A percentile compares a stretch with the other conserved stretches of the same genome.
Conservation (phyloP, 1,284 basidiomycete genomes). For the Tilletiopsis washingtonensis region DNA sequence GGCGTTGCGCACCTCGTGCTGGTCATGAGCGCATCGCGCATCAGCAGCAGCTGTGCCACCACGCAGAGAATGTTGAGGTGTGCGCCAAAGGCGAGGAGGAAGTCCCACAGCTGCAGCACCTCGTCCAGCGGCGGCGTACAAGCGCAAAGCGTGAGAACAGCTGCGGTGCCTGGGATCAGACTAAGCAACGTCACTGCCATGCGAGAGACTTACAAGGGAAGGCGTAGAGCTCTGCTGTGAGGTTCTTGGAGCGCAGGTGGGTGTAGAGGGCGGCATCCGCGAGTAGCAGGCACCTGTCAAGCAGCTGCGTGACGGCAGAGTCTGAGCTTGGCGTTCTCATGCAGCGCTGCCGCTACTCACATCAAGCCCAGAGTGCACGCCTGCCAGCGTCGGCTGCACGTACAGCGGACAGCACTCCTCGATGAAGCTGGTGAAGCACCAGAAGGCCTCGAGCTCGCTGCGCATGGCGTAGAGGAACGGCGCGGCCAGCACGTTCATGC, state of each 20-base stretch:
- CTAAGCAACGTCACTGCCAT: not conserved
- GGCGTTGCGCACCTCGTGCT: too few relatives aligned
- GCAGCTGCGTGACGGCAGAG: slow-evolving; percentile 56
- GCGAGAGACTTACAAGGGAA: slow-evolving; percentile 69
- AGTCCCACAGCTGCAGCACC: slow-evolving; percentile 92
- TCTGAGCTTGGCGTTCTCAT: not conserved
- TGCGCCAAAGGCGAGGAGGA: slow-evolving; percentile 87
- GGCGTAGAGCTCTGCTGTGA: slow-evolving; percentile 96
- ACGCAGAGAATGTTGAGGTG: slow-evolving; percentile 93
- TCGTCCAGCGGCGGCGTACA: slow-evolving; percentile 92
- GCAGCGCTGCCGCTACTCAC: slow-evolving; percentile 51
- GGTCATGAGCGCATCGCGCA: slow-evolving; percentile 77
- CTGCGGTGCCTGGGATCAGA: slow-evolving; percentile 49
- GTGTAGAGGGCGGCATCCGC: slow-evolving; percentile 77
- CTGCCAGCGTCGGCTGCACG: slow-evolving; percentile 87
- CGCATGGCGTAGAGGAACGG: slow-evolving; percentile 95
- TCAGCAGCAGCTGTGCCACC: slow-evolving; percentile 83
- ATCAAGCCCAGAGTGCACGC: slow-evolving; percentile 85
- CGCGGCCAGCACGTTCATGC: slow-evolving; percentile 96
- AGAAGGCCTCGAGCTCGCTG: slow-evolving; percentile 90
- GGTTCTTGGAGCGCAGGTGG: slow-evolving; percentile 75
- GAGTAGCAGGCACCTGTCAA: slow-evolving; percentile 82
- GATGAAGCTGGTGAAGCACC: slow-evolving; percentile 88
- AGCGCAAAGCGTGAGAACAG: slow-evolving; percentile 86
- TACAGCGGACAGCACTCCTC: slow-evolving; percentile 87